Conservation (phyloP, 768 basidiomycete genomes). For the Gymnopilus junonius region DNA sequence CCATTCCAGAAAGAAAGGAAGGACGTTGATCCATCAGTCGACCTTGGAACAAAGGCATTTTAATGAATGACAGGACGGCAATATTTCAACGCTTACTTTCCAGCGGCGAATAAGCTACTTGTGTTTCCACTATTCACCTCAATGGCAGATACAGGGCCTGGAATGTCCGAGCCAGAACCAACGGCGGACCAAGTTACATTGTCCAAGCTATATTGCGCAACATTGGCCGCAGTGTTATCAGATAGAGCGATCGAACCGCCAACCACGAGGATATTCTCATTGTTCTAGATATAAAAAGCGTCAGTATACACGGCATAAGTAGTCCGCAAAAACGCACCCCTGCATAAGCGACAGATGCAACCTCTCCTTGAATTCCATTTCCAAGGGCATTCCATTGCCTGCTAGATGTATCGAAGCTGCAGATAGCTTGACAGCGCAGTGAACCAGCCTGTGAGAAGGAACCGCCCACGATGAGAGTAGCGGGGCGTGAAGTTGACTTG, state of each 20-base stretch:
- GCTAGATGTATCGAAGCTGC: conserved; percentile 67
- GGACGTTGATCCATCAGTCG: conserved; percentile 60
- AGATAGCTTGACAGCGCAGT: conserved; percentile 76
- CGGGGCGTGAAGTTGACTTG: conserved; percentile 58
- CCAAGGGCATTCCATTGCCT: conserved; percentile 85
- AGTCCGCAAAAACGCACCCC: conserved; percentile 59
- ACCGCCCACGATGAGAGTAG: conserved; percentile 83
- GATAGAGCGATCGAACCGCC: conserved; percentile 78
- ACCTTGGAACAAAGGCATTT: conserved; percentile 33
- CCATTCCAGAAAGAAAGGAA: conserved; percentile 92
- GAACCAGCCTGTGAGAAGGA: conserved; percentile 82
- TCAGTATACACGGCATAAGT: conserved; percentile 7
- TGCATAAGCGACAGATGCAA: conserved; percentile 77
- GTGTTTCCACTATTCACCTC: conserved; percentile 81
- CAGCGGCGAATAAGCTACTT: conserved; percentile 90
- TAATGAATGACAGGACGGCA: background rate
- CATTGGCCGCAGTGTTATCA: conserved; percentile 67
- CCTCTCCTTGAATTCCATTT: conserved; percentile 79
- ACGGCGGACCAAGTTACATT: conserved; percentile 79
- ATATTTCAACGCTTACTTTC: conserved; percentile 56
- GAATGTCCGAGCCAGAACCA: conserved; percentile 63
- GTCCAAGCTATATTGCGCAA: conserved; percentile 71
- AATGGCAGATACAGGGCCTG: conserved; percentile 90
- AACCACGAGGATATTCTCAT: conserved; percentile 74
- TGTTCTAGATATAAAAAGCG: conserved; percentile 45